Conservation (phyloP, 805 yeast genomes). For the Nakazawaea ishiwadae region DNA sequence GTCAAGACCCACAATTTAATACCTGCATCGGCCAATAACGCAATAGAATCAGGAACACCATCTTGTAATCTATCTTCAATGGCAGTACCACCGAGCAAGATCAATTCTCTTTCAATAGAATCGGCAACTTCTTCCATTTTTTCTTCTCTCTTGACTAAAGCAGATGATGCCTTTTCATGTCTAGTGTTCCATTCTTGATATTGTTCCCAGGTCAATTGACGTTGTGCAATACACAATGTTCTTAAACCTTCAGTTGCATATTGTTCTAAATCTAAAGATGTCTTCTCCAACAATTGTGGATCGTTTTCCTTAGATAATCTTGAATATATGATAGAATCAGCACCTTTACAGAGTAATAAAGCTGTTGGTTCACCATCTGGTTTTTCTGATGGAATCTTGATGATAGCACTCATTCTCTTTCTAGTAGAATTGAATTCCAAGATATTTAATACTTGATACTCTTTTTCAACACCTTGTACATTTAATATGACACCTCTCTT, state of each 20-base stretch:
- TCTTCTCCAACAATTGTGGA: conserved; percentile 40
- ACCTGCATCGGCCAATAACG: conserved; percentile 63
- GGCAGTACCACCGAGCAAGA: conserved; percentile 72
- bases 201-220: conserved; percentile 37
- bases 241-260: conserved; percentile 77
- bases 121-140: conserved; percentile 48
- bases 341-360: conserved; percentile 75
- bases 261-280: conserved; percentile 61
- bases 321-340: conserved; percentile 74
- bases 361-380: conserved; percentile 52
- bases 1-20: conserved; percentile 81
- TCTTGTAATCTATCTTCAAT: conserved; percentile 76
- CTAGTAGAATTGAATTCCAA: conserved; percentile 80
- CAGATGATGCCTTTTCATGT: conserved; percentile 52
- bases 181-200: conserved; percentile 52
- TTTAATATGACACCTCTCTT: conserved; percentile 63
- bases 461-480: conserved; percentile 66
- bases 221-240: conserved; percentile 67
- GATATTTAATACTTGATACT: conserved; percentile 65
- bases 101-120: conserved; percentile 53
- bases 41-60: conserved; percentile 74
- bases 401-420: conserved; percentile 82
- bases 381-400: conserved; percentile 52
- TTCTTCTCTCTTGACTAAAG: conserved; percentile 56
- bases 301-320: conserved; percentile 49